phyloP scores from a whole-genome alignment of 192 early-diverging fungal genomes.

The Backusella liffmaniae region DNA sequence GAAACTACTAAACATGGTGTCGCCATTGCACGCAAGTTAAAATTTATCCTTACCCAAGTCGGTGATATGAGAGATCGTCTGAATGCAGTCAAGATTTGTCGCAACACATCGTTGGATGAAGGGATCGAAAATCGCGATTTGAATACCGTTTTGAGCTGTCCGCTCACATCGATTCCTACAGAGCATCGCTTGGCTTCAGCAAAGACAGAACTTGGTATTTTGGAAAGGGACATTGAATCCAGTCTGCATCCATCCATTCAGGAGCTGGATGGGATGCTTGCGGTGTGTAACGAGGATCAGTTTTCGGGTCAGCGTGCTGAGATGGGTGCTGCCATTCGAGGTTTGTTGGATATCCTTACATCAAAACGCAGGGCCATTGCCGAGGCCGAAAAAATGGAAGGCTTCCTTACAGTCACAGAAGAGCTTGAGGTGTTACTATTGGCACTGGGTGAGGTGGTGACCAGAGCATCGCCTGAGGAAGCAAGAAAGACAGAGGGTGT shows the following conservation, averaged over 20 bases:
- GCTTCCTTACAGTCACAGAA: slow-evolving; percentile 36
- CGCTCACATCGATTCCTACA: slow-evolving; percentile 24
- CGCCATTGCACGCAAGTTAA: slow-evolving; percentile 22
- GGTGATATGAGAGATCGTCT: slow-evolving; percentile 23
- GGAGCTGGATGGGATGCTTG: slow-evolving; percentile 31
- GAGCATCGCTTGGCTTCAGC: slow-evolving; percentile 25
- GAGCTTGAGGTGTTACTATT: slow-evolving; percentile 40
- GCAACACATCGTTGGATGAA: neutral
- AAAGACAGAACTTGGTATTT: slow-evolving; percentile 22
- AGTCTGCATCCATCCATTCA: slow-evolving; percentile 28
- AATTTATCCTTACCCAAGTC: slow-evolving; percentile 26
- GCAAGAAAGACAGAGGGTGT: slow-evolving; percentile 4
- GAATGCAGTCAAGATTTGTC: slow-evolving; percentile 3
- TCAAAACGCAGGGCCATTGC: slow-evolving; percentile 32
- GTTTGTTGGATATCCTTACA: slow-evolving; percentile 29
- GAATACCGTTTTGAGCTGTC: slow-evolving; percentile 19
- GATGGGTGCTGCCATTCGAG: slow-evolving; percentile 28
- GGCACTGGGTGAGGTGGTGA: slow-evolving; percentile 40
- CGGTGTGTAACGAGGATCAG: slow-evolving; percentile 6
- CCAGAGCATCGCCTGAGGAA: slow-evolving; percentile 15
- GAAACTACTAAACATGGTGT: slow-evolving; percentile 10
- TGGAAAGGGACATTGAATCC: slow-evolving; percentile 32
- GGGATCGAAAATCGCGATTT: neutral
- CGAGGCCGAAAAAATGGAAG: slow-evolving; percentile 34
- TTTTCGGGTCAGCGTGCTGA: slow-evolving; percentile 36